Percentiles rank a stretch among this genome's conserved stretches.
Evolutionary conservation across 2,329 filamentous ascomycete species (phyloP).

Genomic region (Talaromyces sp.): DNA sequence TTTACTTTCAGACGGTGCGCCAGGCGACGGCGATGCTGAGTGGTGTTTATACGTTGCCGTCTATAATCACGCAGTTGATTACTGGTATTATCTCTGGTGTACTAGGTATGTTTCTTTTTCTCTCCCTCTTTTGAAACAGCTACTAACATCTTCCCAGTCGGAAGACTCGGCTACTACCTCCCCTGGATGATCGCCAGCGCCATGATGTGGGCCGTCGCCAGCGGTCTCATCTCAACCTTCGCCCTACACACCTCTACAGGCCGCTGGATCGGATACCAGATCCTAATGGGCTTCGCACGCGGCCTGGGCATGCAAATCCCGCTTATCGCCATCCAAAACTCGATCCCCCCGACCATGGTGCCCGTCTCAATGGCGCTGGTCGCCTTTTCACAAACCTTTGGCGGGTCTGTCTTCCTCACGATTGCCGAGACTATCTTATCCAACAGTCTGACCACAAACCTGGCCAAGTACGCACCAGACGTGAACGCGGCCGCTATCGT

Average conservation of each 20-base stretch:
- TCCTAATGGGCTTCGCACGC: slow-evolving; percentile 19
- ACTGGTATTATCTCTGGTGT: slow-evolving; percentile 2
- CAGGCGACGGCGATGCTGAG: slow-evolving; percentile 17
- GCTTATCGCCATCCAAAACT: slow-evolving; percentile 30
- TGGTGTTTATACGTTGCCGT: slow-evolving; percentile 11
- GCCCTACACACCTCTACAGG: slow-evolving; percentile 16
- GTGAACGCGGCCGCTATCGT: slow-evolving; percentile 24
- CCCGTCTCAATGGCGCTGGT: slow-evolving; percentile 30
- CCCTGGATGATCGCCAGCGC: slow-evolving; percentile 21
- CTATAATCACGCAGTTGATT: slow-evolving; percentile 3
- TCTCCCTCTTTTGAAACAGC: slow-evolving; percentile 12
- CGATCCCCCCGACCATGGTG: slow-evolving; percentile 25
- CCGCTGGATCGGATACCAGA: slow-evolving; percentile 21
- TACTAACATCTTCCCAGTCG: slow-evolving; percentile 13
- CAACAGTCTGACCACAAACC: slow-evolving; percentile 25
- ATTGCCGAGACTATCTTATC: slow-evolving; percentile 34
- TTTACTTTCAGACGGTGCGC: slow-evolving; percentile 23
- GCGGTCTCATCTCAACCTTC: slow-evolving; percentile 28
- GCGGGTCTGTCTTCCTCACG: slow-evolving; percentile 32
- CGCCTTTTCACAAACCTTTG: slow-evolving; percentile 33
- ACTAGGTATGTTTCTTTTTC: slow-evolving; percentile 28
- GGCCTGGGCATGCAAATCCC: slow-evolving; percentile 27
- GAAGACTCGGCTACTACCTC: slow-evolving; percentile 17
- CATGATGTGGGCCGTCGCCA: slow-evolving; percentile 19
- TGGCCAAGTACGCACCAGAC: slow-evolving; percentile 22